Evolutionary conservation across 2,329 filamentous ascomycete genomes (phyloP).

Genomic region (Arthrobotrys sinensis): DNA sequence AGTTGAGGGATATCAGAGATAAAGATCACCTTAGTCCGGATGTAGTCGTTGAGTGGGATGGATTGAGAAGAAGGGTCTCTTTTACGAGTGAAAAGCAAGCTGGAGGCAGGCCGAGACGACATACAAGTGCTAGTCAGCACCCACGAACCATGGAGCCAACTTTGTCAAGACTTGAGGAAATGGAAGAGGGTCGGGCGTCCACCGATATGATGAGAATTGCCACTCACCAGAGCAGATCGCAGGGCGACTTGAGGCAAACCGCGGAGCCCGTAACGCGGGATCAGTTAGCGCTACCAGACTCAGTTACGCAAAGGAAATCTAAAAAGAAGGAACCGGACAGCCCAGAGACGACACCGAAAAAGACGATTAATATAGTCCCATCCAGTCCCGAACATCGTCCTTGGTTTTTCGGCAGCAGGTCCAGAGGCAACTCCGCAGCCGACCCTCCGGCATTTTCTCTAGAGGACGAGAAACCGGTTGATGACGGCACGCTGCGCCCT

Average conservation of each 20-base stretch:
- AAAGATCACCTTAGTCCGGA: constrained; percentile 84
- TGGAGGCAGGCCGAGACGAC: constrained; percentile 69
- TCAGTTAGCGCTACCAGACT: constrained; percentile 59
- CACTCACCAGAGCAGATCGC: constrained; percentile 61
- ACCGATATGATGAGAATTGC: constrained; percentile 58
- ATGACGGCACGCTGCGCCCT: constrained; percentile 61
- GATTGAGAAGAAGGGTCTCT: constrained; percentile 78
- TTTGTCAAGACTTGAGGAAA: constrained; percentile 51
- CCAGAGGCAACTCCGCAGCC: constrained; percentile 55
- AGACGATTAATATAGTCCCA: constrained; percentile 51
- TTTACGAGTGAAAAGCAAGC: constrained; percentile 53
- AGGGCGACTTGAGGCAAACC: constrained; percentile 63
- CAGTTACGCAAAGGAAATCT: constrained; percentile 39
- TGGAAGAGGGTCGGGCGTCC: constrained; percentile 58
- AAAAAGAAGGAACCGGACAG: constrained; percentile 5
- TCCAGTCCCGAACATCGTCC: constrained; percentile 66
- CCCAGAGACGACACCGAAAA: constrained; percentile 44
- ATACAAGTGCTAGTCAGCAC: constrained; percentile 68
- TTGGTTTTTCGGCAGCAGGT: constrained; percentile 64
- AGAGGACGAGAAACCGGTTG: constrained; percentile 33
- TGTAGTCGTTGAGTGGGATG: constrained; percentile 86
- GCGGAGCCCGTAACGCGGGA: constrained; percentile 66
- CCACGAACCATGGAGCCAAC: constrained; percentile 64
- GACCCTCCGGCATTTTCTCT: constrained; percentile 66
- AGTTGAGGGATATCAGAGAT: constrained; percentile 78